phyloP scores from a whole-genome alignment of 2,329 filamentous ascomycete species.

The Fusarium sp. region DNA sequence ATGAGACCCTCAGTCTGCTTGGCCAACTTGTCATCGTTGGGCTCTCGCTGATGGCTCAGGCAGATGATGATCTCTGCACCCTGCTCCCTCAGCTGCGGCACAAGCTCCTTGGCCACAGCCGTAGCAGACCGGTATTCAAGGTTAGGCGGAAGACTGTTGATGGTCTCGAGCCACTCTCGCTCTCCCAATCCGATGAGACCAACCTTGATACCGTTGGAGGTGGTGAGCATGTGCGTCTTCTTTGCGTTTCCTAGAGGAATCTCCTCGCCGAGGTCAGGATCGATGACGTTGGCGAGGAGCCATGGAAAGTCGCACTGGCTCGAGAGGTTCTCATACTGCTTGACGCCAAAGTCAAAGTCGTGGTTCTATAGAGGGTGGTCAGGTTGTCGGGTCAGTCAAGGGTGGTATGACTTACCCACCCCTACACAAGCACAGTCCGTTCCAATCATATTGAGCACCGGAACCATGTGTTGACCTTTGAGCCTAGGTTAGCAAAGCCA shows the following conservation, averaged over 20 bases:
- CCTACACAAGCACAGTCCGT: slow-evolving; percentile 87
- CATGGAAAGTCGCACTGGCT: slow-evolving; percentile 86
- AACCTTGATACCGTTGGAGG: slow-evolving; percentile 86
- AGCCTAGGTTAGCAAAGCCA: neutral
- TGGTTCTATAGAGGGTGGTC: slow-evolving; percentile 71
- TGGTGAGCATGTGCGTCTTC: slow-evolving; percentile 79
- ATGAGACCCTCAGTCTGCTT: slow-evolving; percentile 77
- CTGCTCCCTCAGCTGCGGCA: slow-evolving; percentile 76
- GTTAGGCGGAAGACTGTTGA: slow-evolving; percentile 85
- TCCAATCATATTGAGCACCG: slow-evolving; percentile 80
- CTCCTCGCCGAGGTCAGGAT: slow-evolving; percentile 80
- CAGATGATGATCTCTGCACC: slow-evolving; percentile 87
- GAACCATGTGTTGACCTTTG: slow-evolving; percentile 84
- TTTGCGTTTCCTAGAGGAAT: slow-evolving; percentile 80
- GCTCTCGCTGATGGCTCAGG: slow-evolving; percentile 86
- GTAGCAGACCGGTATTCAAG: slow-evolving; percentile 85
- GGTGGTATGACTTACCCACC: slow-evolving; percentile 59
- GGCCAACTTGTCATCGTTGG: slow-evolving; percentile 89
- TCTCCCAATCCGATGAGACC: slow-evolving; percentile 88
- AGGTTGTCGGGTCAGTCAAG: slow-evolving; percentile 25
- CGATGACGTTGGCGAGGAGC: slow-evolving; percentile 88
- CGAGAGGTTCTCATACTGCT: slow-evolving; percentile 79
- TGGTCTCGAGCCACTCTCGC: slow-evolving; percentile 88
- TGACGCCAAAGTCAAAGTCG: slow-evolving; percentile 90
- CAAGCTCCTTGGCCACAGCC: slow-evolving; percentile 78